Percentiles rank a stretch among this genome's conserved stretches.
phyloP scores from a whole-genome alignment of 169 alveolate species.

The Prorocentrum cordatum region DNA sequence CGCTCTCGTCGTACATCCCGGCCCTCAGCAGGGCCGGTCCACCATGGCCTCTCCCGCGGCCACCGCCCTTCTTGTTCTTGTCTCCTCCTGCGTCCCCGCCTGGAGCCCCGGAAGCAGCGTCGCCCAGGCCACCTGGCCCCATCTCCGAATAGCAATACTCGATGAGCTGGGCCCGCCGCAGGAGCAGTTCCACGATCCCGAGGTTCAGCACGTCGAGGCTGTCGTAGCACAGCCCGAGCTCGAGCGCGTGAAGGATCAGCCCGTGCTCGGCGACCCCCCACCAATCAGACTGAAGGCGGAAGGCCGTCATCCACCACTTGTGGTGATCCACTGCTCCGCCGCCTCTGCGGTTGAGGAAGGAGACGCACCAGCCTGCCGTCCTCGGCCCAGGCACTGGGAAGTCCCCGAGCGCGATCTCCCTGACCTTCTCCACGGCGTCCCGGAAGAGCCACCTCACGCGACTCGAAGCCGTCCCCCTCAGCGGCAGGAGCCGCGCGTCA shows the following conservation, averaged over 20 bases:
- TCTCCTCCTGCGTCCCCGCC: too few relatives aligned
- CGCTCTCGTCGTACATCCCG: not conserved
- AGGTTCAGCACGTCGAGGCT: not conserved
- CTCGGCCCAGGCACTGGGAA: not conserved
- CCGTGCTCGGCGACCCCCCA: constrained; percentile 1
- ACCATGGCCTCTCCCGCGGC: too few relatives aligned
- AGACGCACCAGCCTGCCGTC: not conserved
- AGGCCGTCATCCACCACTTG: not conserved
- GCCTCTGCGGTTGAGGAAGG: not conserved
- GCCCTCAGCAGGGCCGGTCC: too few relatives aligned
- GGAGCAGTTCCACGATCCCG: not conserved
- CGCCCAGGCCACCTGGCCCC: too few relatives aligned
- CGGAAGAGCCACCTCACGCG: too few relatives aligned
- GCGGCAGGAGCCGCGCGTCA: too few relatives aligned
- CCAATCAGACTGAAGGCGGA: not conserved
- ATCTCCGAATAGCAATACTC: not conserved
- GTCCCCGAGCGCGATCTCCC: too few relatives aligned
- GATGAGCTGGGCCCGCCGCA: not conserved
- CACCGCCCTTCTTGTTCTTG: not conserved
- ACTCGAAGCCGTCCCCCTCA: too few relatives aligned
- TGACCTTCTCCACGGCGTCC: too few relatives aligned
- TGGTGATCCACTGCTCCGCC: not conserved
- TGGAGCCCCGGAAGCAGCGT: too few relatives aligned
- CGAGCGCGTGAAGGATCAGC: not conserved
- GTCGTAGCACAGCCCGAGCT: not conserved